Evolutionary conservation across 1,284 basidiomycete genomes (phyloP).

Genomic region (Ustanciosporium gigantosporum): DNA sequence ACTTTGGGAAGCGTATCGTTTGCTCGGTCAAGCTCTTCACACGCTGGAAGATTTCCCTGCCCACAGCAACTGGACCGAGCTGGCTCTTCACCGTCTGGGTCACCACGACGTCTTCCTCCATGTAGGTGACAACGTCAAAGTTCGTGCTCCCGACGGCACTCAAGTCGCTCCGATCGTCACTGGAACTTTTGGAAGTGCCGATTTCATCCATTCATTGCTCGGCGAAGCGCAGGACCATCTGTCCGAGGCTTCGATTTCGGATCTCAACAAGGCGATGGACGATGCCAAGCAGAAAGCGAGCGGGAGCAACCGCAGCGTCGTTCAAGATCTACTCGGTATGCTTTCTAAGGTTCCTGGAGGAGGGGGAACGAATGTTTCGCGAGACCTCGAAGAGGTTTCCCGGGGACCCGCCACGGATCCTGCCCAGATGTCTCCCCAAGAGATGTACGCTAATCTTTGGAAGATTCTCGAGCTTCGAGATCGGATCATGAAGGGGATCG

Average conservation of each 20-base stretch:
- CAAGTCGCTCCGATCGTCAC: conserved; percentile 82
- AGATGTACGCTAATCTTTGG: conserved; percentile 78
- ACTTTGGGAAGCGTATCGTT: conserved; percentile 70
- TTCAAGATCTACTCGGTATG: conserved; percentile 59
- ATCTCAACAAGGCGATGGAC: conserved; percentile 78
- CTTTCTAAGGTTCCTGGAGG: conserved; percentile 65
- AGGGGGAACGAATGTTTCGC: conserved; percentile 23
- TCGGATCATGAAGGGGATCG: conserved; percentile 77
- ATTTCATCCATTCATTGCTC: conserved; percentile 67
- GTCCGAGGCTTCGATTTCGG: conserved; percentile 80
- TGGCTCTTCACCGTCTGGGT: conserved; percentile 73
- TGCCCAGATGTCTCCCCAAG: conserved; percentile 81
- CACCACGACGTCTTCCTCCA: conserved; percentile 81
- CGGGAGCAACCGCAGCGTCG: conserved; percentile 57
- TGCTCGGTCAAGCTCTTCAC: conserved; percentile 65
- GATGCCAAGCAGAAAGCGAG: conserved; percentile 60
- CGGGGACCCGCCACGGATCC: conserved; percentile 61
- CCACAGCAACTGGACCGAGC: conserved; percentile 67
- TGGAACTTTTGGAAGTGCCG: conserved; percentile 82
- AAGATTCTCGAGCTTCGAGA: conserved; percentile 84
- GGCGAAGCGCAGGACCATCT: conserved; percentile 67
- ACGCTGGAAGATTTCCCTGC: conserved; percentile 85
- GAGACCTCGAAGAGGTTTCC: conserved; percentile 47
- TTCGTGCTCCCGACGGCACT: conserved; percentile 77
- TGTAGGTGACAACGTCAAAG: conserved; percentile 76